Percentiles rank a stretch among this genome's conserved stretches.
Conservation (phyloP, 768 basidiomycete genomes). For the Fistulinella prunicolor region DNA sequence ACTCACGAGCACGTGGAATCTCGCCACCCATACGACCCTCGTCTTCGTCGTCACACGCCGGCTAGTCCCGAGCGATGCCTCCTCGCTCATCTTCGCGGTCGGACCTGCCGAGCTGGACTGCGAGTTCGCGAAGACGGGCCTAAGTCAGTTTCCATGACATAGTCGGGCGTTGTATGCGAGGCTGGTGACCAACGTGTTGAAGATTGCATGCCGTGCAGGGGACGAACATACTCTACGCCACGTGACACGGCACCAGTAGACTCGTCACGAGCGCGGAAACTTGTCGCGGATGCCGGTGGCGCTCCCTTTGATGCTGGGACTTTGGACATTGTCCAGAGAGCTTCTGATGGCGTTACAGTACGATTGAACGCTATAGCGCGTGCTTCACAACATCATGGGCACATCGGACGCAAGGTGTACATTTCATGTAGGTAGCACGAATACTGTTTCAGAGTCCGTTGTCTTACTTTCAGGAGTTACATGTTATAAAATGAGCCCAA, state of each 20-base stretch:
- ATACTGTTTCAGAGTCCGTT: neutral
- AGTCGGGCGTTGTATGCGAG: slow-evolving; percentile 63
- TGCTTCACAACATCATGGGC: slow-evolving; percentile 45
- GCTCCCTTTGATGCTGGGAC: slow-evolving; percentile 54
- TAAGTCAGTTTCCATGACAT: slow-evolving; percentile 58
- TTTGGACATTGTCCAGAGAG: slow-evolving; percentile 53
- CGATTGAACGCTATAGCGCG: slow-evolving; percentile 48
- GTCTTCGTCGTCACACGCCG: slow-evolving; percentile 66
- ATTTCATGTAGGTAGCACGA: neutral
- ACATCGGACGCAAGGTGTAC: slow-evolving; percentile 39
- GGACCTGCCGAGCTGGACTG: slow-evolving; percentile 79
- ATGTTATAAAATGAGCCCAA: too few species aligned
- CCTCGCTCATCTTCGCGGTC: slow-evolving; percentile 42
- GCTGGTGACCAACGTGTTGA: slow-evolving; percentile 50
- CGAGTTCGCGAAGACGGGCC: slow-evolving; percentile 75
- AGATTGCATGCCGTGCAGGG: slow-evolving; percentile 74
- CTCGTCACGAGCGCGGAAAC: slow-evolving; percentile 21
- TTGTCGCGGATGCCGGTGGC: slow-evolving; percentile 37
- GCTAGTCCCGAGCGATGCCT: slow-evolving; percentile 42
- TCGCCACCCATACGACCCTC: slow-evolving; percentile 61
- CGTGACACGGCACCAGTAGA: slow-evolving; percentile 32
- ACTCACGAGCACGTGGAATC: slow-evolving; percentile 45
- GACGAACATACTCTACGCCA: slow-evolving; percentile 47
- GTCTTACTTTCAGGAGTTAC: neutral
- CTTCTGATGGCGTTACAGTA: slow-evolving; percentile 52